Evolutionary conservation across 495 filamentous ascomycete species (phyloP), one percentile per base, ranked within the genome.

Genomic region (Daldinia grandis): DNA sequence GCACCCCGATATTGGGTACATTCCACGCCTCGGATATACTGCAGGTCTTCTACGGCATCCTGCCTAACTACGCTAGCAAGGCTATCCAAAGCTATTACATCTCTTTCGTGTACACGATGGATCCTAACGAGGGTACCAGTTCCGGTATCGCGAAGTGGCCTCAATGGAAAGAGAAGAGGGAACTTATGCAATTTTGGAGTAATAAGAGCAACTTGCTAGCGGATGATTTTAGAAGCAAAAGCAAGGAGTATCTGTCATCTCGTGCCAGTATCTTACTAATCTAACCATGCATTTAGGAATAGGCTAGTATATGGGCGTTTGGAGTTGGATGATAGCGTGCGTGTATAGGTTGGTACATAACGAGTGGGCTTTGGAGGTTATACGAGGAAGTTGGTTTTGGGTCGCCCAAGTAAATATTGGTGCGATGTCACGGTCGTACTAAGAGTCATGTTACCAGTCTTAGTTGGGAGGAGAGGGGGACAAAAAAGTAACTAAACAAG

Each of bases 1-100:
- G 89, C 17, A 89, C 88, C 0, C 89, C 91, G 0, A 81, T 93
- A 50, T 72, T 93, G 0, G 92, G 91, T 10, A 93, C 91, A 0
- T 91, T 91, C 79, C 91, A 93, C 77, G 89, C 81, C 21, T 85
- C 81, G 14, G 91, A 93, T 66, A 67, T 93, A 6, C 60, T 89
- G 10, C 89, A 89, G 74, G 85, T 92, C 0, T 91, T 91, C 63
- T 88, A 86, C 66, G 88, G 86, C 0, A 76, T 89, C 33, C 71
- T 85, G 28, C 85, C 88, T 12, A 87, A 91, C 78, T 86, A 89
- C 57, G 89, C 88, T n/a, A 85, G 85, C 54, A 74, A 67, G 33
- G 79, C 85, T 28, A 85, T 90, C 63, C 85, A 88, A 61, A 81
- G 80, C 33, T 92, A 90, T 68, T 92, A 90, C 57, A 72, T 90